Evolutionary conservation across 495 filamentous ascomycete genomes (phyloP), one percentile per base, ranked within the genome.

Genomic region (Penicillium samsonianum): DNA sequence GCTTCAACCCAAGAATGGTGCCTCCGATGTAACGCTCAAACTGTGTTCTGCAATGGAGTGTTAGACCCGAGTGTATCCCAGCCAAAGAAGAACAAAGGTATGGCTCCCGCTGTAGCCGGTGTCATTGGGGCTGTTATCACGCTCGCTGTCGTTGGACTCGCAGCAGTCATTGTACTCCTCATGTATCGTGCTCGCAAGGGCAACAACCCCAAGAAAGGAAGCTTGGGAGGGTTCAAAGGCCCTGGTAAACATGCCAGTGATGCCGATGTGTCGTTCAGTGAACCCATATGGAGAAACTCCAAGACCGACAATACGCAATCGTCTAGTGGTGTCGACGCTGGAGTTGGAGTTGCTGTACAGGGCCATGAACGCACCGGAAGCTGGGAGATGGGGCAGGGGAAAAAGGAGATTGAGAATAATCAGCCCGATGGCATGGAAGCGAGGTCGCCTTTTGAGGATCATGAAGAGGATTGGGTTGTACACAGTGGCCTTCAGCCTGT

Each of bases 1-100:
- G 72, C 72, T 1, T 78, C 80, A 19, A 81, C 80, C 11, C 64
- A 77, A 33, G 75, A 84, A 22, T 96, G 91, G 91, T 96, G 91
- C 67, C 50, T 62, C 0, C 67, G 72, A 40, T 96, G 91, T 63
- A 82, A 82, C n/a, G 83, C 86, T 44, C 74, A 73, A 0, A 82
- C 81, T 3, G 76, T 81, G 1, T 76, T 83, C 35, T 95, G 90
- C 65, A 74, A 81, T 10, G 74, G 71, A 4, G 71, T 73, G 19
- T 55, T 70, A 16, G 49, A 58, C 7, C 16, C 43, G 19, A 51
- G 19, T 4, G 2, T 35, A 4, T 57, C 30, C 1, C 25, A 46
- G 20, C 41, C 33, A 31, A 53, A 49, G 16, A 53, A 59, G 16
- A 57, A 61, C 48, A 62, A 63, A 26, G 41, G 50, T 11, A 53